Percentiles rank a stretch among this genome's conserved stretches.
These are phyloP conservation scores for Penicillium lividum DNA, from an alignment of 495 filamentous ascomycete species.

Conservation along the genomic window DNA sequence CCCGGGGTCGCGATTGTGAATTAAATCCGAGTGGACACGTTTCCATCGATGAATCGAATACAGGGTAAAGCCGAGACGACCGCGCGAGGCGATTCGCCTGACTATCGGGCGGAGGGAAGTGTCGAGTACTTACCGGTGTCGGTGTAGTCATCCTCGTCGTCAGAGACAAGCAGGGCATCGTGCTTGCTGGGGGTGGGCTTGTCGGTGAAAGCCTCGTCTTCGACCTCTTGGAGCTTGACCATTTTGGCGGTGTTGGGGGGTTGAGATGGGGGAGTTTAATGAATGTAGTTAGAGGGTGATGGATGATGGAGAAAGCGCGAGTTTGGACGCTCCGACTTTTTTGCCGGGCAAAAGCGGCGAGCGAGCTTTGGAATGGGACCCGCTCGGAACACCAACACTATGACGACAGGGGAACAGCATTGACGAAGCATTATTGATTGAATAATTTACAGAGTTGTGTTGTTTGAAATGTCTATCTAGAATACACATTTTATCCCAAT, in stretches of 20 bases:
- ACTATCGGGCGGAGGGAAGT: conserved; percentile 6
- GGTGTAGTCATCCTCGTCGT: conserved; percentile 87
- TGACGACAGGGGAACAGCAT: neutral
- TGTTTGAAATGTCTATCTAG: conserved; percentile 23
- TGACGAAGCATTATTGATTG: conserved; percentile 6
- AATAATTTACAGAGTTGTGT: conserved; percentile 29
- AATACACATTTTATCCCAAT: conserved; percentile 25
- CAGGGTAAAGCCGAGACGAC: neutral
- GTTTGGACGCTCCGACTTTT: conserved; percentile 44
- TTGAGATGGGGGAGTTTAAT: conserved; percentile 17
- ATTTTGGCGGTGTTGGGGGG: conserved; percentile 57
- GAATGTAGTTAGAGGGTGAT: conserved; percentile 22
- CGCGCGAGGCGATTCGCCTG: conserved; percentile 13
- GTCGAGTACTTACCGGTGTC: conserved; percentile 70
- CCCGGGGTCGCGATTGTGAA: neutral
- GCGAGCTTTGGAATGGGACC: conserved; percentile 25
- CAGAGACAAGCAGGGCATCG: conserved; percentile 54
- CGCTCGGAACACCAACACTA: conserved; percentile 9
- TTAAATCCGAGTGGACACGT: neutral
- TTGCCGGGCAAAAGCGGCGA: conserved; percentile 50
- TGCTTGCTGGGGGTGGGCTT: conserved; percentile 63
- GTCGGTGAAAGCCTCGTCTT: conserved; percentile 86
- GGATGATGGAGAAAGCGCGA: conserved; percentile 34
- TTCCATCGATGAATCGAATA: neutral
- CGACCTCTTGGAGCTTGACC: conserved; percentile 95